Percentiles rank a stretch among this genome's conserved stretches.
These are phyloP conservation scores for Grigorovia humatica DNA, from an alignment of 805 yeast species.

Conservation along the genomic window DNA sequence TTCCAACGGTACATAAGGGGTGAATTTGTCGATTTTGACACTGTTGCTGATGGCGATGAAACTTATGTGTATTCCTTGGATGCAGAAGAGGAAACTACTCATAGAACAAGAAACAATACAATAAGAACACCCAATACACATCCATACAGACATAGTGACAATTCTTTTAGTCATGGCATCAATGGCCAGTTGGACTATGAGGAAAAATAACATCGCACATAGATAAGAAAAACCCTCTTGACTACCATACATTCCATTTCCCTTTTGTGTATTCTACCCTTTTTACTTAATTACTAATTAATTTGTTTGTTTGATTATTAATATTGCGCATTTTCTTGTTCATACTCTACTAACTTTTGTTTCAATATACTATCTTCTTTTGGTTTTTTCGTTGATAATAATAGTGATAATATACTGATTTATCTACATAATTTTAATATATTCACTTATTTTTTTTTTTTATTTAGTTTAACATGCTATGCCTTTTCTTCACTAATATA, in stretches of 20 bases:
- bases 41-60: not conserved
- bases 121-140: not conserved
- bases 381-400: too few relatives aligned
- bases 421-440: too few relatives aligned
- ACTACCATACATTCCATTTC: too few relatives aligned
- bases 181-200: not conserved
- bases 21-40: not conserved
- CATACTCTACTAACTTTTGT: not conserved
- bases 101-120: not conserved
- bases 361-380: too few relatives aligned
- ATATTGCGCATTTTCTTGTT: not conserved
- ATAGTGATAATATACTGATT: too few relatives aligned
- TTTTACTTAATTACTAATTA: too few relatives aligned
- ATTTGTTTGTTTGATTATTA: too few relatives aligned
- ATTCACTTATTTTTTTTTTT: not conserved
- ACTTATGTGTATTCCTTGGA: not conserved
- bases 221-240: too few relatives aligned
- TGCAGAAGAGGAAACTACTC: not conserved
- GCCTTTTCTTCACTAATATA: slow-evolving; percentile 51
- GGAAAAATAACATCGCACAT: not conserved
- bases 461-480: not conserved
- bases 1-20: not conserved
- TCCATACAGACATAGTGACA: not conserved
- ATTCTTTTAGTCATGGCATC: not conserved
- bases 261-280: not conserved